Conservation (phyloP, 2,329 filamentous ascomycete species). For the Lachnellula suecica region DNA sequence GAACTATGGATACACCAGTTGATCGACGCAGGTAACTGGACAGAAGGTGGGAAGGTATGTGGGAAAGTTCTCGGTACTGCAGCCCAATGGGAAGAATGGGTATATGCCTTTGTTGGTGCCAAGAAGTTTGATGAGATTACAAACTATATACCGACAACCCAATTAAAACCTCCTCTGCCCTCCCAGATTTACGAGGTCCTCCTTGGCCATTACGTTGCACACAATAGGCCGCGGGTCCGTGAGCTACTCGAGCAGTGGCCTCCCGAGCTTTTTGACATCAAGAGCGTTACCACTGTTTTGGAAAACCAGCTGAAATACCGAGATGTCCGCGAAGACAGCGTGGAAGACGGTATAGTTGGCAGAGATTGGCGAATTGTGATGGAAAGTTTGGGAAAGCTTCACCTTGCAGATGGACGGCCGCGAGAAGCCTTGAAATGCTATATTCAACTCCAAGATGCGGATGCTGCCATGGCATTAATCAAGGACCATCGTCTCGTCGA, state of each 20-base stretch:
- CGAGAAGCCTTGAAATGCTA: slow-evolving; percentile 86
- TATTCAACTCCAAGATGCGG: slow-evolving; percentile 87
- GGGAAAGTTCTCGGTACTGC: slow-evolving; percentile 79
- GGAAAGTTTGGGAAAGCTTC: slow-evolving; percentile 80
- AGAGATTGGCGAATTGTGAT: slow-evolving; percentile 89
- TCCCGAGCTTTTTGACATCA: slow-evolving; percentile 78
- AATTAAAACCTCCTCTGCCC: slow-evolving; percentile 76
- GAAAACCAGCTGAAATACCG: slow-evolving; percentile 79
- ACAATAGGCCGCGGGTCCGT: slow-evolving; percentile 72
- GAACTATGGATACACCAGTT: slow-evolving; percentile 92
- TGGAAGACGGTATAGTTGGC: slow-evolving; percentile 70
- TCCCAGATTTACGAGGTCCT: slow-evolving; percentile 85
- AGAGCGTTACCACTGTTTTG: slow-evolving; percentile 72
- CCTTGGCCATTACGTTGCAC: slow-evolving; percentile 82
- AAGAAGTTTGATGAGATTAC: slow-evolving; percentile 89
- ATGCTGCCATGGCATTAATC: slow-evolving; percentile 83
- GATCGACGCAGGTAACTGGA: slow-evolving; percentile 73
- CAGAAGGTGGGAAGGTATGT: slow-evolving; percentile 73
- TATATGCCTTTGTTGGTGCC: slow-evolving; percentile 85
- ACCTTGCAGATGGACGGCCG: slow-evolving; percentile 77
- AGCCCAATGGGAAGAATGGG: slow-evolving; percentile 91
- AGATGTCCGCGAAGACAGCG: slow-evolving; percentile 71
- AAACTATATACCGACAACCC: slow-evolving; percentile 73
- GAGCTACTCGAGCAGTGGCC: slow-evolving; percentile 83
- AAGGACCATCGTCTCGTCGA: slow-evolving; percentile 87